Percentiles rank a stretch among this genome's conserved stretches.
Evolutionary conservation across 2,329 filamentous ascomycete genomes (phyloP).

Genomic region (Aureobasidium sp.): DNA sequence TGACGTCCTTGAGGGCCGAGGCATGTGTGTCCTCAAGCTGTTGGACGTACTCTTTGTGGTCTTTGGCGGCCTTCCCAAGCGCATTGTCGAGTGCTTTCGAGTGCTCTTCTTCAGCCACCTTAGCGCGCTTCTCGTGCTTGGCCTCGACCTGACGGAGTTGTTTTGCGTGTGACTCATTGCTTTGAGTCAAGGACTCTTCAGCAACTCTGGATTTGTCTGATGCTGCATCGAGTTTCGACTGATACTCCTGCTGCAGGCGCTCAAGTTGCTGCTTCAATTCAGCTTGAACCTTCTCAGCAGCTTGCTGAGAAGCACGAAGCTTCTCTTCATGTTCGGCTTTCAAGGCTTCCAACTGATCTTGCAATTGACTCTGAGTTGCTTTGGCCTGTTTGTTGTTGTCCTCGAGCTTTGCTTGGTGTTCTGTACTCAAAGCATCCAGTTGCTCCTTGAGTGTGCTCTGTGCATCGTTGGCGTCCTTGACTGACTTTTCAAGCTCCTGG

Average conservation of each 20-base stretch:
- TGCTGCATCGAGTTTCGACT: conserved; percentile 8
- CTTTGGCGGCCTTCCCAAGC: neutral
- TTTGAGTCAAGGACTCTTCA: neutral
- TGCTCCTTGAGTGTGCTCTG: conserved; percentile 10
- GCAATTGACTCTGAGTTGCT: neutral
- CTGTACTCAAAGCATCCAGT: conserved; percentile 11
- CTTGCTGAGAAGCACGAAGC: conserved; percentile 14
- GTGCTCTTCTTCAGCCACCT: neutral
- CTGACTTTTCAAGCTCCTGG: neutral
- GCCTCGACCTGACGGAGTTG: neutral
- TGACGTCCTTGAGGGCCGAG: conserved; percentile 2
- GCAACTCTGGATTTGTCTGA: conserved; percentile 8
- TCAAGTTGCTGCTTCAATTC: conserved; percentile 1
- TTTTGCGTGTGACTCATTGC: neutral
- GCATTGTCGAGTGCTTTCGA: neutral
- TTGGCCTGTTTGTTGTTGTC: conserved; percentile 11
- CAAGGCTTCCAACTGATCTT: neutral
- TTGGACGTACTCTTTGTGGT: neutral
- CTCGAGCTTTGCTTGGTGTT: conserved; percentile 14
- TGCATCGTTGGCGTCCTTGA: neutral
- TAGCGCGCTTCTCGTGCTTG: neutral
- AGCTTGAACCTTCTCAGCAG: neutral
- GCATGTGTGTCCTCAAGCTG: neutral
- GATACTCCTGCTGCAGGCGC: neutral
- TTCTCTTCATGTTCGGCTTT: conserved; percentile 16